phyloP scores from a whole-genome alignment of 257 asterid species.

The Solanum clarkiae region DNA sequence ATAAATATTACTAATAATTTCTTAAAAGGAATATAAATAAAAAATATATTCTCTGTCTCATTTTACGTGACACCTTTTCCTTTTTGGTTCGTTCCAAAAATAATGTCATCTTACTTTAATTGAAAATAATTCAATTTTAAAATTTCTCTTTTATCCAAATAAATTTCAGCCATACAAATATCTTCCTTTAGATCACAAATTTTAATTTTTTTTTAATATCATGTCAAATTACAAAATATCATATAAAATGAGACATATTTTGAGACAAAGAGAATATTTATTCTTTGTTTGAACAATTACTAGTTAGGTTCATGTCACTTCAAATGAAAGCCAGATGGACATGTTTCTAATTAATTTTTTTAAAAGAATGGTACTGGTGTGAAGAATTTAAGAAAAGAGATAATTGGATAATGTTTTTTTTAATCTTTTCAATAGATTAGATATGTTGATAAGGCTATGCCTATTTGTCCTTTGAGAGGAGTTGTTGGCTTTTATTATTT shows the following conservation, averaged over 20 bases:
- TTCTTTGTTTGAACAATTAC: neutral
- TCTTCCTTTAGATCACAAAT: too few relatives aligned
- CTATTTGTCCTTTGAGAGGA: neutral
- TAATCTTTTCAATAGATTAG: neutral
- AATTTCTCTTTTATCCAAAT: too few relatives aligned
- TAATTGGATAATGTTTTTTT: neutral
- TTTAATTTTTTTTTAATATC: too few relatives aligned
- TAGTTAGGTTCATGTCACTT: neutral
- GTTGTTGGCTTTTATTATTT: neutral
- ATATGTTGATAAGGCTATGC: neutral
- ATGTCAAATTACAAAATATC: too few relatives aligned
- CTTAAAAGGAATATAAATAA: too few relatives aligned
- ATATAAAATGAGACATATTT: neutral
- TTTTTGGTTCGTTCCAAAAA: too few relatives aligned
- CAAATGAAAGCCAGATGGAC: neutral
- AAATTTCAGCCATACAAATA: too few relatives aligned
- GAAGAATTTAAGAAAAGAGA: neutral
- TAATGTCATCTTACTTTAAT: too few relatives aligned
- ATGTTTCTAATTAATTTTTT: neutral
- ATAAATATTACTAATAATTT: too few relatives aligned
- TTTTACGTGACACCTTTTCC: too few relatives aligned
- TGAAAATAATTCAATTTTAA: too few relatives aligned
- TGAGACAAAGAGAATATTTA: neutral
- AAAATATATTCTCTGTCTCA: rapidly evolving
- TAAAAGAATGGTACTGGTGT: neutral